A percentile compares a stretch with the other conserved stretches of the same genome.
Evolutionary conservation across 331 rosid species (phyloP).

Genomic region (Saraca asoca): DNA sequence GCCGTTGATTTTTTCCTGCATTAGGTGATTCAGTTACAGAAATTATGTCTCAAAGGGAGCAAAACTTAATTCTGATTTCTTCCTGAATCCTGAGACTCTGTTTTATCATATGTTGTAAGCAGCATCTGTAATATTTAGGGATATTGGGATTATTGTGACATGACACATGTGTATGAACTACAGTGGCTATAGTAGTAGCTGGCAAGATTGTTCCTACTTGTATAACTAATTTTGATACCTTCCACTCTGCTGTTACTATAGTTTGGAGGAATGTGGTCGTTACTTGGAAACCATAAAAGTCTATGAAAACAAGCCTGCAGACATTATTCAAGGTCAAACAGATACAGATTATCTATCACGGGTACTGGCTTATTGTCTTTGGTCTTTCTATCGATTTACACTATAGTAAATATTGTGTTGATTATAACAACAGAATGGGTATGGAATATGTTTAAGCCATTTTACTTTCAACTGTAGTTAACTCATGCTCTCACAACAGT

Average conservation of each 20-base stretch:
- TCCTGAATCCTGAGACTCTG: conserved; percentile 4
- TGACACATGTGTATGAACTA: conserved; percentile 23
- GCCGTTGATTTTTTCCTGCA: conserved; percentile 2
- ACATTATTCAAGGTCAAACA: conserved; percentile 96
- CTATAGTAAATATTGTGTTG: conserved; percentile 22
- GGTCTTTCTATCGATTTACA: conserved; percentile 9
- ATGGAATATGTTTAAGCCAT: conserved; percentile 32
- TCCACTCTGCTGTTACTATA: conserved; percentile 35
- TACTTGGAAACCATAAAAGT: conserved; percentile 94
- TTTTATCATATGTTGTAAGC: background rate
- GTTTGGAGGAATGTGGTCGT: conserved; percentile 99
- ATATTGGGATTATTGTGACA: conserved; percentile 6
- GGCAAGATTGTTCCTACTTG: conserved; percentile 23
- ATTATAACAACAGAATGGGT: conserved; percentile 3
- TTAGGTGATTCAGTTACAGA: conserved; percentile 1
- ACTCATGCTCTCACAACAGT: conserved; percentile 83
- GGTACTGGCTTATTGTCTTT: conserved; percentile 47
- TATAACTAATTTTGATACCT: conserved; percentile 19
- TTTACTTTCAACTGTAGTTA: conserved; percentile 55
- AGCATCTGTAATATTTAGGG: no score
- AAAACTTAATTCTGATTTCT: conserved; percentile 4
- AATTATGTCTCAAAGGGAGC: conserved; percentile 21
- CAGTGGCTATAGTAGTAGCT: conserved; percentile 24
- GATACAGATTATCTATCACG: conserved; percentile 92
- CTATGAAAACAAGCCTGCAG: conserved; percentile 95